Base-by-base conservation (phyloP, 306 rosid genomes). In the Spatholobus suberectus region DNA sequence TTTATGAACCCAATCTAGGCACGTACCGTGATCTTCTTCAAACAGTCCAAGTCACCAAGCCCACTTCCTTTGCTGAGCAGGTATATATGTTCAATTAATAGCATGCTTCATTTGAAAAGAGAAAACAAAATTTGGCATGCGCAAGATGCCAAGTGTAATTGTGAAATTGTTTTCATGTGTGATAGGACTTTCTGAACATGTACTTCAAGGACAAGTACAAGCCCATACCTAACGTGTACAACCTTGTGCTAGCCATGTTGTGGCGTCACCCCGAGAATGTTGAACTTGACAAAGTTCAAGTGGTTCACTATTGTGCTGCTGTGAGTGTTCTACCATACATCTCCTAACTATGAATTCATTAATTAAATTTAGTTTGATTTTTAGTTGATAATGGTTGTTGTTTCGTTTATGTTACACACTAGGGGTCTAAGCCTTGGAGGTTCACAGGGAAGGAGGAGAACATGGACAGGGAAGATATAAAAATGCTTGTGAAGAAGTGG, bases 381-480 rank as follows among this genome's bases (percentile, higher is more conserved):
- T 55, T 1, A 8, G 38, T 8, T 40, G 8, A 18, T 49, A 14
- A 47, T 5, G 24, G 0, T 34, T 10, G 1, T 14, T 37, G 51
- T 23, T 40, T 59, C n/a, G 26, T 44, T 11, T 0, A 5, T 20
- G 49, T 59, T 37, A 13, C 21, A 38, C 0, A 3, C 5, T 43
- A 94, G 97, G 98, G 97, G 0, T 95, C 97, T 6, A 95, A 95
- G 85, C 98, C 98, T 0, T 95, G 98, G 97, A 95, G 94, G 87
- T 95, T 73, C 74, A 95, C 95, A 0, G 97, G 98, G 7, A 70
- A 89, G 52, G 98, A 90, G 40, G 80, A 87, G 76, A 95, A 91
- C 84, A 95, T 95, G 98, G 88, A 93, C 0, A 88, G 97, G 61
- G 92, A 91, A 80, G 98, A 95, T 26, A 89, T 95, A 0, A 90